Base-by-base conservation (phyloP, 164 flowering plant genomes). In the Echeveria elegans region DNA sequence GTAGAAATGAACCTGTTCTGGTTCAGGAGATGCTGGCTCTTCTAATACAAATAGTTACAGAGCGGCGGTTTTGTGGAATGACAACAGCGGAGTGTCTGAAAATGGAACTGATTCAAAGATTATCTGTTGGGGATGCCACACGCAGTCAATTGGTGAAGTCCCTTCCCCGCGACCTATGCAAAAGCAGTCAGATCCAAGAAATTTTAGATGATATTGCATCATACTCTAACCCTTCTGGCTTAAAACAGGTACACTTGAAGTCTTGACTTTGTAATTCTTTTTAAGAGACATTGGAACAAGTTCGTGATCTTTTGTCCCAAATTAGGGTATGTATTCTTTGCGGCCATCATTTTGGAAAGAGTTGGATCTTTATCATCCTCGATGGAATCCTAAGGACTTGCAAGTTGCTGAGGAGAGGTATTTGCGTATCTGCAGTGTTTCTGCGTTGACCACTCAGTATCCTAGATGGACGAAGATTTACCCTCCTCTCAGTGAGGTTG, bases 351-450 rank as follows among this genome's bases (percentile, higher is more conserved):
- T 62, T 72, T 95, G 98, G 97, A 84, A 86, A 74, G 97, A 95
- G 68, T 76, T 95, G 73, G 98, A 95, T 76, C 72, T 95, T 61
- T 95, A 92, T 76, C 92, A 90, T 68, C 97, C 94, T 63, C 96
- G 95, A 37, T 87, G 97, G 97, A 90, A 78, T 75, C 83, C 85
- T 32, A 84, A 89, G 79, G 98, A 95, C 36, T 77, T 88, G 73
- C 99, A 95, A 77, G 74, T 82, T 45, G 97, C 97, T 10, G 97
- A 95, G 79, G 99, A 95, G 79, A 88, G 97, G 82, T 92, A 88
- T 72, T 59, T 78, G 59, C 86, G 91, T 15, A 88, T 85, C 67
- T 85, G 97, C 78, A 74, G 83, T 70, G 84, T 77, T 43, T 87
- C 97, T 58, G 91, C 98, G 60, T 72, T 83, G 78, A 82, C 84